These are phyloP conservation scores for Boletales sp. DNA, from an alignment of 768 basidiomycete genomes.

Conservation along the genomic window DNA sequence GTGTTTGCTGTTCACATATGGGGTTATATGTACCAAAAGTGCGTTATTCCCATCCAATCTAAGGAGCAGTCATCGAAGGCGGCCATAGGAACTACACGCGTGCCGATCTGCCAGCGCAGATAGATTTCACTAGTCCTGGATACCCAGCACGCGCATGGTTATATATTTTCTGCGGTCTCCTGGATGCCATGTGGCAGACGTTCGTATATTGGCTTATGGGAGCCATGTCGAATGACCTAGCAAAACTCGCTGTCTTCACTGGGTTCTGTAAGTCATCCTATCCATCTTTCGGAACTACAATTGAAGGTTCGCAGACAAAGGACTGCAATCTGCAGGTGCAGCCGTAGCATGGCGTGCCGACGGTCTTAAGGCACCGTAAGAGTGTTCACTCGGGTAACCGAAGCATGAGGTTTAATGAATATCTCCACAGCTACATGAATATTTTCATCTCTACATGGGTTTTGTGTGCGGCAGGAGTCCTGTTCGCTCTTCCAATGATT, in stretches of 20 bases:
- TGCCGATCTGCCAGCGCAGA: conserved; percentile 42
- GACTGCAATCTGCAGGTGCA: conserved; percentile 72
- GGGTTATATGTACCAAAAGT: conserved; percentile 78
- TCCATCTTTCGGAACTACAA: background rate
- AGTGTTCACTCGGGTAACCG: conserved; percentile 4
- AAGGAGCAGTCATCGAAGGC: background rate
- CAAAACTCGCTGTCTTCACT: conserved; percentile 74
- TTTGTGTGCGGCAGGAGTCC: conserved; percentile 60
- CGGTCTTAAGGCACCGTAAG: conserved; percentile 58
- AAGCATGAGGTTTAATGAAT: background rate
- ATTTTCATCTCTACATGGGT: conserved; percentile 73
- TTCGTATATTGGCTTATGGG: conserved; percentile 84
- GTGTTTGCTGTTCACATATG: conserved; percentile 71
- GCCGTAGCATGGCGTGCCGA: conserved; percentile 73
- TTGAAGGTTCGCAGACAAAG: conserved; percentile 49
- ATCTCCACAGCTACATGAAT: conserved; percentile 50
- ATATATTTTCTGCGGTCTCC: conserved; percentile 63
- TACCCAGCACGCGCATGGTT: conserved; percentile 58
- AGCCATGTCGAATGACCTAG: conserved; percentile 80
- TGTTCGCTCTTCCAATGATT: conserved; percentile 73
- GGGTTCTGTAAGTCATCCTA: conserved; percentile 63
- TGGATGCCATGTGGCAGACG: conserved; percentile 87
- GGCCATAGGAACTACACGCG: conserved; percentile 55
- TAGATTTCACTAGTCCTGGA: conserved; percentile 55
- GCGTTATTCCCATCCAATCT: conserved; percentile 15